Evolutionary conservation across 352 stramenopile species (phyloP), one percentile per base, ranked within the genome.

Genomic region (Phytophthora rubi): DNA sequence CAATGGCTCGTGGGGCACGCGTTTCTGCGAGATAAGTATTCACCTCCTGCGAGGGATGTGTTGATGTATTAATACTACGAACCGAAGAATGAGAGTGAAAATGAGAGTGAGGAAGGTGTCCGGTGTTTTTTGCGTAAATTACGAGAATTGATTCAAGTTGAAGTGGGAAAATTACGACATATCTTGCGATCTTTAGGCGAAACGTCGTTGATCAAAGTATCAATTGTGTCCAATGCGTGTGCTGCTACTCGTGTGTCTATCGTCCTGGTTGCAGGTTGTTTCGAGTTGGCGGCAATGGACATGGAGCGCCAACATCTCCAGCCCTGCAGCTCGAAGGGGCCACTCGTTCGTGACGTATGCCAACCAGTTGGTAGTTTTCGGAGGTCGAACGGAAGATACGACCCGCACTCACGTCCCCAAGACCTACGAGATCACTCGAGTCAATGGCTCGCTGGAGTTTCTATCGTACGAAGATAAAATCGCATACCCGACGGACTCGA

Each of bases 321-420:
- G 90, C 5, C 95, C 95, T 0, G 80, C 81, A 16, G 84, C 80
- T 35, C 79, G 95, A 18, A 76, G 87, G 53, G 93, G 95, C 5
- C 94, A 98, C 70, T 96, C 92, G 6, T 67, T 98, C 4, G 81
- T 89, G n/a, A 74, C 97, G 52, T 95, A 93, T 62, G 85, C 83
- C 51, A 95, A 76, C 42, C 77, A 90, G 48, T 56, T 93, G 13
- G 71, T 99, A 21, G 80, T 99, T 52, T 99, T 99, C 69, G 97
- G 96, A 2, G 97, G 95, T 4, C 83, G 95, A 58, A 95, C 88
- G 26, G 94, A 97, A 67, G 94, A 99, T 74, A 89, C 91, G 8
- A 90, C 81, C 32, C 75, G 81, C 23, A 72, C 72, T 4, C 97
- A 99, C 69, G 68, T 97, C 9, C 96, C 97, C 37, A 98, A 94